These are phyloP conservation scores for Trichoderma simmonsii DNA, from an alignment of 2,329 filamentous ascomycete genomes.

Conservation along the genomic window DNA sequence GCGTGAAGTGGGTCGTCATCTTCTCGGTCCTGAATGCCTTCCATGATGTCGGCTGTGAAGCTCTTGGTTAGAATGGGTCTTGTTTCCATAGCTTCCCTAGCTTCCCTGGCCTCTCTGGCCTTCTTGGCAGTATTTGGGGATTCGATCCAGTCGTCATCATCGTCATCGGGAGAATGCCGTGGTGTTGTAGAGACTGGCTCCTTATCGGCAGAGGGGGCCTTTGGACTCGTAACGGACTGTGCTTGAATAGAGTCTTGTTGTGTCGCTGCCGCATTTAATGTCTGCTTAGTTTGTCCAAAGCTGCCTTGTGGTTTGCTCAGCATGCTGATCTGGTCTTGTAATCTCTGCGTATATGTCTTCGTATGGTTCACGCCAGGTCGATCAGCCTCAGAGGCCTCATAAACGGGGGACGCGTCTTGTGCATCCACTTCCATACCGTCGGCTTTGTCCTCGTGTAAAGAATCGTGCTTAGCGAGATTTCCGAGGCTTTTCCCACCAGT, in stretches of 20 bases:
- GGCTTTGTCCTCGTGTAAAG: conserved; percentile 44
- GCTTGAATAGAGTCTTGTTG: conserved; percentile 24
- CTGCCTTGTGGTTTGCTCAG: conserved; percentile 56
- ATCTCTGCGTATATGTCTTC: conserved; percentile 87
- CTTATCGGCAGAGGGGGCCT: conserved; percentile 31
- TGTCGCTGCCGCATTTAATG: conserved; percentile 33
- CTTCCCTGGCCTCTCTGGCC: conserved; percentile 25
- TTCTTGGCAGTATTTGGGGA: conserved; percentile 40
- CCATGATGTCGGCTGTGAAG: conserved; percentile 60
- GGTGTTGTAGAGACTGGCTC: conserved; percentile 45
- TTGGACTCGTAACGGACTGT: conserved; percentile 30
- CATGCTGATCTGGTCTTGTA: conserved; percentile 88
- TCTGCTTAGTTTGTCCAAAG: conserved; percentile 47
- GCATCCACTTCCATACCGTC: conserved; percentile 54
- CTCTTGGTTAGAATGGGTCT: conserved; percentile 58
- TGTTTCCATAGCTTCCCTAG: conserved; percentile 31
- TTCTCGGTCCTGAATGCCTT: conserved; percentile 49
- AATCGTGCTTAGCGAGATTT: conserved; percentile 42
- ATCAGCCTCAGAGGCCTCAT: conserved; percentile 43
- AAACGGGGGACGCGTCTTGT: conserved; percentile 32
- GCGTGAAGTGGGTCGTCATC: conserved; percentile 45
- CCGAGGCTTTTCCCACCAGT: conserved; percentile 73
- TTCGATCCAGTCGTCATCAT: conserved; percentile 63
- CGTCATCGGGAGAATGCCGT: conserved; percentile 53
- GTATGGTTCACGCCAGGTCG: conserved; percentile 53